Evolutionary conservation across 2,329 filamentous ascomycete species (phyloP).

Genomic region (Thermomyces lanuginosus): DNA sequence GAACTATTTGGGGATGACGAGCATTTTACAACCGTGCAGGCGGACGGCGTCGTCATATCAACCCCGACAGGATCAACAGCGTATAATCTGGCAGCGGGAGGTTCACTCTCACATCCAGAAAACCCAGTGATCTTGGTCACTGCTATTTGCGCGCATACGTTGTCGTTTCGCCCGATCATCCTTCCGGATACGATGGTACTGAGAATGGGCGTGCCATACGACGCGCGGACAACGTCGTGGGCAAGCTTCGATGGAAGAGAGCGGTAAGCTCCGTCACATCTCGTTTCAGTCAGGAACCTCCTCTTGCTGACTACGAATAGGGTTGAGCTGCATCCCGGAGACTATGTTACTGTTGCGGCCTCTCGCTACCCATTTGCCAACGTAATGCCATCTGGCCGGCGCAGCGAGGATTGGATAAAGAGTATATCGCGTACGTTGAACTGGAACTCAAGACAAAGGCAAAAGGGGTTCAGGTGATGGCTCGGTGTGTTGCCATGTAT

Average conservation of each 20-base stretch:
- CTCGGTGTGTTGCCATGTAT: too few species aligned
- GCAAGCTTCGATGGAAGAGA: constrained; percentile 95
- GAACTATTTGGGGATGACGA: constrained; percentile 92
- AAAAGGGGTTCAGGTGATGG: constrained; percentile 29
- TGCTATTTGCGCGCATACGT: constrained; percentile 83
- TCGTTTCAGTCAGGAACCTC: neutral
- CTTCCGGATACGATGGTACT: constrained; percentile 91
- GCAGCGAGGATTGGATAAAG: constrained; percentile 35
- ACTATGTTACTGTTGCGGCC: constrained; percentile 38
- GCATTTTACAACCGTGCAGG: constrained; percentile 84
- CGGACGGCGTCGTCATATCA: constrained; percentile 83
- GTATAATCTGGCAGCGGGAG: constrained; percentile 91
- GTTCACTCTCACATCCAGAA: constrained; percentile 84
- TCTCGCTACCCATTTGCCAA: constrained; percentile 37
- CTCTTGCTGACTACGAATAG: constrained; percentile 14
- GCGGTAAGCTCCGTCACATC: constrained; percentile 31
- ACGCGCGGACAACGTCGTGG: constrained; percentile 78
- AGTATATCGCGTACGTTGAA: constrained; percentile 36
- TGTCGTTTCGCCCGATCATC: constrained; percentile 93
- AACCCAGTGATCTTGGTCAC: constrained; percentile 93
- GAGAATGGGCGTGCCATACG: constrained; percentile 83
- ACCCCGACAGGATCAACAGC: constrained; percentile 90
- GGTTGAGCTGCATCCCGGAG: constrained; percentile 32
- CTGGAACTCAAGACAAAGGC: constrained; percentile 34
- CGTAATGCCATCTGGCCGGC: constrained; percentile 27